Evolutionary conservation across 1,284 basidiomycete genomes (phyloP), one percentile per base, ranked within the genome.

Genomic region (Malassezia nana): DNA sequence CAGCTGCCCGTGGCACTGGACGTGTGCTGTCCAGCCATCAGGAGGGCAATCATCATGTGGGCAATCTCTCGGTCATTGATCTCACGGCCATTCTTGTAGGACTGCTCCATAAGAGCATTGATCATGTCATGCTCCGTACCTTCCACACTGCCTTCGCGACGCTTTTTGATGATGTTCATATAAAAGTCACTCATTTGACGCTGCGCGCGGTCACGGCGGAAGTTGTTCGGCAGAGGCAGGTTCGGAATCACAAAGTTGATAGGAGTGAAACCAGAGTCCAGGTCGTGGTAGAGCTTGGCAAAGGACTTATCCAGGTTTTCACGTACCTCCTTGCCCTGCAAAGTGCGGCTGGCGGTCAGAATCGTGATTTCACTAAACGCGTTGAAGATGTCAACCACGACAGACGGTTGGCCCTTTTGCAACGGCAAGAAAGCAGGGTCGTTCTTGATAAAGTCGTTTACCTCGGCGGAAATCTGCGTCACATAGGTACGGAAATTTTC

Each of bases 161-260:
- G 83, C 66, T 85, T 84, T 67, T 81, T 77, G 67, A 98, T 84
- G 66, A 98, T 94, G 52, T 83, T 80, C 54, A 89, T 79, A 72
- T 96, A 99, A 76, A 96, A 96, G 45, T 88, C 82, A 67, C 84
- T 85, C 87, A 99, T 94, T 73, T 87, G 87, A 76, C 83, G 81
- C 68, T 98, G 91, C 1, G 94, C 94, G 31, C 77, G 77, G 71
- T 99, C 94, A 40, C 94, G 82, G 74, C 80, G 80, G 57, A 83
- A 81, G 78, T 98, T 95, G 67, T 84, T 87, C 38, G 87, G 85
- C 57, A 98, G 77, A 18, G 94, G 94, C 59, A 98, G 78, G 74
- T 88, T 89, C 47, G 90, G 88, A 78, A 96, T 90, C 76, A 95
- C 79, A 78, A 94, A 92, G 78, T 96, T 74, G 56, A 71, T 64